Base-by-base conservation (phyloP, 2,329 filamentous ascomycete species). In the Colletotrichum chrysophilum region DNA sequence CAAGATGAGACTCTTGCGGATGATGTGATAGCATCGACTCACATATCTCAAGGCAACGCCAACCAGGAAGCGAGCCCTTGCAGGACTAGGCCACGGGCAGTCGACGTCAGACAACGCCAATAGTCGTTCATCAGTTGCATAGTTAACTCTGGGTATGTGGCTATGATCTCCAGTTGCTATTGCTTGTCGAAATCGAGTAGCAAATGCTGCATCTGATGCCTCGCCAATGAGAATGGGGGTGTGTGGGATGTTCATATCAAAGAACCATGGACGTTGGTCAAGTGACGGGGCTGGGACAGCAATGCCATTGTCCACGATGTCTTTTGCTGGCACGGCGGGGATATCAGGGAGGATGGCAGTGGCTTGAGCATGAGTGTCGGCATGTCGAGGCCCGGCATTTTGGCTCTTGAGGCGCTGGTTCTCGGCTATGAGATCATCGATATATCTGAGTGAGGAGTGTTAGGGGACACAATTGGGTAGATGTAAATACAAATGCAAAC, bases 31-130 rank as follows among this genome's bases (percentile, higher is more conserved):
- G n/a, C 79, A 82, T 16, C 82, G 81, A 28, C 82, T 84, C 3
- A 87, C 81, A 48, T 85, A 85, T 34, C 83, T 83, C 21, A 88
- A 68, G 1, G 87, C 86, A 6, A 85, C 85, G 36, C 86, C 84
- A 7, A 86, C 77, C 3, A 86, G 78, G 3, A 86, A 81, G 1
- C 82, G 79, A n/a, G 85, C 82, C 24, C 84, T 80, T 2, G 85
- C 82, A 0, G 83, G 82, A 14, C 82, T 83, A 0, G 87, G 87
- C 85, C 84, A 87, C 4, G 81, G 80, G 6, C 82, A 82, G 6
- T 84, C 80, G 1, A 80, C 80, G 4, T 82, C 80, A 1, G 81
- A 80, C 2, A 84, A 77, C 0, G 77, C 67, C 0, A 82, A 70
- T 0, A 85, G 62, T 1, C 78, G 76, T 16, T 82, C 81, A 4